These are phyloP conservation scores for Gentiana macrophylla DNA, from an alignment of 257 asterid genomes.

Conservation along the genomic window DNA sequence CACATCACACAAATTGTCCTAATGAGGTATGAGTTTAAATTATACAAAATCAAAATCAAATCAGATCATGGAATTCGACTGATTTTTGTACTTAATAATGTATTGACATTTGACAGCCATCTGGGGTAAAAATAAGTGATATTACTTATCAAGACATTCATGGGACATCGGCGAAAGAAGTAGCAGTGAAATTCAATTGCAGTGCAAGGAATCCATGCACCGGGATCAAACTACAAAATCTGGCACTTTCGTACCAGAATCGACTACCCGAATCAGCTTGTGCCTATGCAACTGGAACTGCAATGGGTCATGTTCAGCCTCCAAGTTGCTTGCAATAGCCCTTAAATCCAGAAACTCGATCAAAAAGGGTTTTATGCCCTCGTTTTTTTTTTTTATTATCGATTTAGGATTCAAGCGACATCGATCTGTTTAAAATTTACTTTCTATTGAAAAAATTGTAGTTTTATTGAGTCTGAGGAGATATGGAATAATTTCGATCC, in stretches of 20 bases:
- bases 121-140: constrained; percentile 6
- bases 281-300: constrained; percentile 7
- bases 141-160: constrained; percentile 3
- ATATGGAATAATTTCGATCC: too few species aligned
- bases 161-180: constrained; percentile 7
- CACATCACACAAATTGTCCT: constrained; percentile 1
- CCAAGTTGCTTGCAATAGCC: constrained; percentile 1
- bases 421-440: too few species aligned
- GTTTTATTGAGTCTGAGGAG: too few species aligned
- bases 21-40: not conserved
- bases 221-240: constrained; percentile 1
- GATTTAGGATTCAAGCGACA: too few species aligned
- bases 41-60: too few species aligned
- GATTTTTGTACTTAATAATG: too few species aligned
- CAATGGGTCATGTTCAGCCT: not conserved
- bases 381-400: too few species aligned
- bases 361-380: too few species aligned
- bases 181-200: constrained; percentile 3
- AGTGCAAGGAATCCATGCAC: not conserved
- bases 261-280: constrained; percentile 6
- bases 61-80: too few species aligned
- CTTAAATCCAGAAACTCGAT: too few species aligned
- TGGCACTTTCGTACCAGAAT: not conserved
- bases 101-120: not conserved
- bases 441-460: too few species aligned